Percentiles rank a stretch among this genome's conserved stretches.
These are phyloP conservation scores for Apocynum venetum DNA, from an alignment of 257 asterid species.

Conservation along the genomic window DNA sequence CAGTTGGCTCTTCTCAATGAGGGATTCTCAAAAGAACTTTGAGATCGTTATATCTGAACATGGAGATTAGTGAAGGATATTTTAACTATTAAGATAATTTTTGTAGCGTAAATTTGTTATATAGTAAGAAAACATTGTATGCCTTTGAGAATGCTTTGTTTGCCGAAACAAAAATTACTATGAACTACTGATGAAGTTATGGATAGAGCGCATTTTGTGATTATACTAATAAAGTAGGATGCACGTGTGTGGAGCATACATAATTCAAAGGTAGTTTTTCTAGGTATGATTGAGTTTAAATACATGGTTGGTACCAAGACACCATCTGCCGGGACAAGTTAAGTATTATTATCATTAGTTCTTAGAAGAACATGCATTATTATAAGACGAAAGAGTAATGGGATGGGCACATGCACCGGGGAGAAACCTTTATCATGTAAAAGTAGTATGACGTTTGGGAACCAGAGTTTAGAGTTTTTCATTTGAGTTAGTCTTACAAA, in stretches of 20 bases:
- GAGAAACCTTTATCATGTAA: not conserved
- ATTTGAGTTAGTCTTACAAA: not conserved
- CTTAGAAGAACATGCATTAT: not conserved
- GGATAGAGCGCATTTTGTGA: not conserved
- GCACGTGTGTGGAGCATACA: slow-evolving; percentile 27
- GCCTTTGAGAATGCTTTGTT: not conserved
- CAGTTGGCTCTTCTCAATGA: not conserved
- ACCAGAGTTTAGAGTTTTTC: not conserved
- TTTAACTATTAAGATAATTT: not conserved
- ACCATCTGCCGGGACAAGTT: not conserved
- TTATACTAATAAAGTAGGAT: not conserved
- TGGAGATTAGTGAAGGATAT: not conserved
- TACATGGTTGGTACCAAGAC: slow-evolving; percentile 4
- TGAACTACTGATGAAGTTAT: not conserved
- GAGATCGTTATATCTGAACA: not conserved
- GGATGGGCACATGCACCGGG: not conserved
- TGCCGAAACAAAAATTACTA: not conserved
- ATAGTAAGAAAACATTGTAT: not conserved
- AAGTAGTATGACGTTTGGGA: too few species aligned
- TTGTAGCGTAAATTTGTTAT: too few species aligned
- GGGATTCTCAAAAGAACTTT: not conserved
- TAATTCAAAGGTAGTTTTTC: slow-evolving; percentile 13
- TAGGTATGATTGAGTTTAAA: slow-evolving; percentile 15
- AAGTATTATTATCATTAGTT: not conserved
- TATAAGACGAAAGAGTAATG: not conserved